Conservation (phyloP, 805 yeast genomes). For the Nakazawaea laoshanensis region DNA sequence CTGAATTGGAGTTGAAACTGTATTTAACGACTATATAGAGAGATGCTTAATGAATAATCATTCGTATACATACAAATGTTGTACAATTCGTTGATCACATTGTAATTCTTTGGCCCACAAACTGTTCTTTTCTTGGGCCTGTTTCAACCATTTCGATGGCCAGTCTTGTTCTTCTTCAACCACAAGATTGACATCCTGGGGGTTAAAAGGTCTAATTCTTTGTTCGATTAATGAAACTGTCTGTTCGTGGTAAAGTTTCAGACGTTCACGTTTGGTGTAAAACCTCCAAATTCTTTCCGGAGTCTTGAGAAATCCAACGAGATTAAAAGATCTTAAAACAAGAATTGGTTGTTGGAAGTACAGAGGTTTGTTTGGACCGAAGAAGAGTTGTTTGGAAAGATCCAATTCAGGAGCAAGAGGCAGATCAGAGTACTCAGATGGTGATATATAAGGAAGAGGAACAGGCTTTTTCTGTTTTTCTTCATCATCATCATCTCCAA, state of each 20-base stretch:
- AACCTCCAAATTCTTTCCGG: conserved; percentile 74
- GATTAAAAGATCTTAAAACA: conserved; percentile 67
- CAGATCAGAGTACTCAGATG: conserved; percentile 48
- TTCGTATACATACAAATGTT: conserved; percentile 38
- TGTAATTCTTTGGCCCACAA: conserved; percentile 82
- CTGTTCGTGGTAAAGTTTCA: conserved; percentile 48
- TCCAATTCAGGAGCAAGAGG: conserved; percentile 55
- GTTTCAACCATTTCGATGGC: conserved; percentile 79
- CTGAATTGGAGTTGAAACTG: conserved; percentile 18
- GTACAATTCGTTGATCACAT: conserved; percentile 60
- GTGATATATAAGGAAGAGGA: conserved; percentile 55
- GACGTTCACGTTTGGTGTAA: conserved; percentile 64
- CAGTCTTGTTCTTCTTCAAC: conserved; percentile 72
- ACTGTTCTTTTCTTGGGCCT: conserved; percentile 63
- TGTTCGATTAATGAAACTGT: conserved; percentile 45
- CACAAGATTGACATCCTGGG: conserved; percentile 33
- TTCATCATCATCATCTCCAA: conserved; percentile 19
- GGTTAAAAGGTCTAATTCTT: conserved; percentile 48
- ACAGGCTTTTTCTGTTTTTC: conserved; percentile 32
- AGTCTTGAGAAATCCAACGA: conserved; percentile 69
- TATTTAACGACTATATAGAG: no score
- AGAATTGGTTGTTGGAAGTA: conserved; percentile 71
- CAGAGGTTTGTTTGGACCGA: conserved; percentile 35
- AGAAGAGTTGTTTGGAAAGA: conserved; percentile 16
- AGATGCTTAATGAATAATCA: no score